Evolutionary conservation across 2,329 filamentous ascomycete species (phyloP).

Genomic region (Colletotrichum gigasporum): DNA sequence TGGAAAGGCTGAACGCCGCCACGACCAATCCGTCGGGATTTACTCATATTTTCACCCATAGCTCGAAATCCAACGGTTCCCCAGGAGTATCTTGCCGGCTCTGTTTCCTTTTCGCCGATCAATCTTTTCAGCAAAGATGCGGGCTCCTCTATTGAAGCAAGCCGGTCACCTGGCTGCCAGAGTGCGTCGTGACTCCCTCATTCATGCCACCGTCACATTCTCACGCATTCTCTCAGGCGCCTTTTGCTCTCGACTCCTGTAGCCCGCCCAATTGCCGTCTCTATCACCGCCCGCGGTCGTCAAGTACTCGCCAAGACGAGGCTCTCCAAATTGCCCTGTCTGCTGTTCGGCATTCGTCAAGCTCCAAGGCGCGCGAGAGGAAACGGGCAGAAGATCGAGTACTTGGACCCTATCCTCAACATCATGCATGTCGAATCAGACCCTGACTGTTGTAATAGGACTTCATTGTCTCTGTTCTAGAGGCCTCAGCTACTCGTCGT

Average conservation of each 20-base stretch:
- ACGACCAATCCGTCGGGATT: no score
- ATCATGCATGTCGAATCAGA: background rate
- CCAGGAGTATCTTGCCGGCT: no score
- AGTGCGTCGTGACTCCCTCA: background rate
- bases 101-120: background rate
- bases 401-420: slow-evolving; percentile 11
- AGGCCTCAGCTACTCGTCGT: slow-evolving; percentile 89
- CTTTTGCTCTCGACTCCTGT: slow-evolving; percentile 16
- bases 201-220: background rate
- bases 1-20: no score
- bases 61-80: background rate
- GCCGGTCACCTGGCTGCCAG: slow-evolving; percentile 20
- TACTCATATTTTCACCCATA: background rate
- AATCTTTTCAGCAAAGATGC: slow-evolving; percentile 4
- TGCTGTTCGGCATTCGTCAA: slow-evolving; percentile 24
- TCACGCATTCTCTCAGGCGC: slow-evolving; percentile 3
- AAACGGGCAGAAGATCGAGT: slow-evolving; percentile 59
- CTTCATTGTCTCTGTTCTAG: slow-evolving; percentile 86
- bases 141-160: slow-evolving; percentile 20
- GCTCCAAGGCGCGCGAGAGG: slow-evolving; percentile 44
- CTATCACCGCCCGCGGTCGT: slow-evolving; percentile 24
- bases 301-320: slow-evolving; percentile 14
- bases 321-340: slow-evolving; percentile 25
- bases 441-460: slow-evolving; percentile 61
- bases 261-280: slow-evolving; percentile 12